Percentiles rank a stretch among this genome's conserved stretches.
These are phyloP conservation scores for Vanilla planifolia DNA, from an alignment of 106 monocot genomes.

Conservation along the genomic window DNA sequence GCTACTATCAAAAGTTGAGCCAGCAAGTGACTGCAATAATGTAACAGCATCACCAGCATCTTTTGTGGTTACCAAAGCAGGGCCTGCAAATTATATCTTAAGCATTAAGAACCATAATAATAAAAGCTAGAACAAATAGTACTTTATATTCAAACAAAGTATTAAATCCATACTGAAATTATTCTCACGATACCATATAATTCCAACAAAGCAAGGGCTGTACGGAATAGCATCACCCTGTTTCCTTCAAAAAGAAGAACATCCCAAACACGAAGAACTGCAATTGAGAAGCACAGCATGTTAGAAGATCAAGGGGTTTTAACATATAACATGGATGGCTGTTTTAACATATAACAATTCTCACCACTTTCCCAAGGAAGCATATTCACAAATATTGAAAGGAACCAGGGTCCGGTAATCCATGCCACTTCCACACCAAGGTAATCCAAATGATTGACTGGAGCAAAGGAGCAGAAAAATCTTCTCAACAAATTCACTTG, in stretches of 20 bases:
- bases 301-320: constrained; percentile 4
- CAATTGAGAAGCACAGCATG: background rate
- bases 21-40: constrained; percentile 84
- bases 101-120: too few species aligned
- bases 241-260: constrained; percentile 95
- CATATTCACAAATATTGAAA: constrained; percentile 96
- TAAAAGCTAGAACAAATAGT: too few species aligned
- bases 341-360: constrained; percentile 22
- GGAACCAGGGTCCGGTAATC: constrained; percentile 98
- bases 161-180: too few species aligned
- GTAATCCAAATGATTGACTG: constrained; percentile 97
- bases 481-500: background rate
- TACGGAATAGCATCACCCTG: constrained; percentile 78
- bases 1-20: constrained; percentile 97
- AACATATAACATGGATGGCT: background rate
- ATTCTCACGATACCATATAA: constrained; percentile 94
- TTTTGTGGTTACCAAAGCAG: constrained; percentile 88
- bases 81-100: constrained; percentile 53
- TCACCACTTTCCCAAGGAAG: constrained; percentile 99
- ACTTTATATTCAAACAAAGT: too few species aligned
- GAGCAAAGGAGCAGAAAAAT: constrained; percentile 8
- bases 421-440: constrained; percentile 97
- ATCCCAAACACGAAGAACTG: constrained; percentile 99
- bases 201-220: constrained; percentile 94
- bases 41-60: constrained; percentile 98